Percentiles rank a stretch among this genome's conserved stretches.
Conservation (phyloP, 805 yeast species). For the Saccharomycopsis fodiens region DNA sequence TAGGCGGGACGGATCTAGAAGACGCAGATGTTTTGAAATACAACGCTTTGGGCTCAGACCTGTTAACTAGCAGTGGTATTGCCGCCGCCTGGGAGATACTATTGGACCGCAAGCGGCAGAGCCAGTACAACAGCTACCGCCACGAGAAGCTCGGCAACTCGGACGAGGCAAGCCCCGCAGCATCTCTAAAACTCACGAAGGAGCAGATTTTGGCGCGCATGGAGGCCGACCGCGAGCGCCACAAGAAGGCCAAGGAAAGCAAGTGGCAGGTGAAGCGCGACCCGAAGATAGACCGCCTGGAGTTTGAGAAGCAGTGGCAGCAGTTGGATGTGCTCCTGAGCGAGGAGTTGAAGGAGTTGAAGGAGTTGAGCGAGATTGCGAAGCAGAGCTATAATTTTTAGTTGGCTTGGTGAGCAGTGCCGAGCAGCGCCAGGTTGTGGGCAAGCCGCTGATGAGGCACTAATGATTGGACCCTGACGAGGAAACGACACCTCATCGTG, state of each 20-base stretch:
- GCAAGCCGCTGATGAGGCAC: too few species aligned
- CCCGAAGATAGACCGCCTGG: slow-evolving; percentile 31
- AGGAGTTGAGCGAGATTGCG: slow-evolving; percentile 49
- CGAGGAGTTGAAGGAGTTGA: slow-evolving; percentile 43
- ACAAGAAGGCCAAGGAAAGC: slow-evolving; percentile 75
- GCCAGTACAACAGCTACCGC: slow-evolving; percentile 31
- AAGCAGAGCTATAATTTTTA: slow-evolving; percentile 37
- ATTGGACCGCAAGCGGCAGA: slow-evolving; percentile 38
- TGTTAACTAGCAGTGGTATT: too few species aligned
- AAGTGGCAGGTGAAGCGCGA: slow-evolving; percentile 63
- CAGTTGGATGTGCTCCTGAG: slow-evolving; percentile 29
- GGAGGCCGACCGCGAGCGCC: slow-evolving; percentile 91
- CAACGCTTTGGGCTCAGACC: too few species aligned
- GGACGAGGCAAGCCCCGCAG: background rate
- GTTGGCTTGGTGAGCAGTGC: too few species aligned
- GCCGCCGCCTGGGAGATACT: slow-evolving; percentile 40
- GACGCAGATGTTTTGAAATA: slow-evolving; percentile 4
- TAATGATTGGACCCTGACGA: too few species aligned
- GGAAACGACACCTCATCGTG: too few species aligned
- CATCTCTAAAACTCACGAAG: slow-evolving; percentile 23
- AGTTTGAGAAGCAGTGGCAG: slow-evolving; percentile 43
- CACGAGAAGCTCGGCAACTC: background rate
- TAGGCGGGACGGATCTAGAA: background rate
- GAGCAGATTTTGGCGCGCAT: slow-evolving; percentile 67
- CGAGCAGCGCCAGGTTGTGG: too few species aligned